Conservation (phyloP, 805 yeast species). For the Ogataea trehaloabstinens region DNA sequence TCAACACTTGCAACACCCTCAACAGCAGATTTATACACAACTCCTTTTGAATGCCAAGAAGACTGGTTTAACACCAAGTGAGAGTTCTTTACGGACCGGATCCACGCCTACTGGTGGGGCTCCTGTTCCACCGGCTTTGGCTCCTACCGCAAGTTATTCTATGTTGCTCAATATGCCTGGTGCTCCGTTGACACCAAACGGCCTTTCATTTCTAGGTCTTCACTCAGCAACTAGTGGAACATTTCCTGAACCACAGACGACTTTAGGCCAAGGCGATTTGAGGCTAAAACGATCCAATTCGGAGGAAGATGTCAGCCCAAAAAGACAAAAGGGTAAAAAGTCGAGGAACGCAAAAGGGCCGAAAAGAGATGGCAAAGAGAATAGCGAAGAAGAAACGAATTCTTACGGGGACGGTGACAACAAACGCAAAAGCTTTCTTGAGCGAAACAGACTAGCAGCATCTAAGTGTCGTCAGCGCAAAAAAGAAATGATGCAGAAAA, state of each 20-base stretch:
- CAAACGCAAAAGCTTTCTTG: constrained; percentile 78
- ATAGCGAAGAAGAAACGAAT: constrained; percentile 3
- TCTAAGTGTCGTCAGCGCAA: constrained; percentile 95
- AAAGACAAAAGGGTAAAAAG: constrained; percentile 2
- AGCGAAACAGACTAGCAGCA: constrained; percentile 93
- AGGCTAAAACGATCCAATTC: not conserved
- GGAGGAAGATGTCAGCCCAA: constrained; percentile 5
- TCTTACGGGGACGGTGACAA: constrained; percentile 47
- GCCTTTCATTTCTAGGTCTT: constrained; percentile 19
- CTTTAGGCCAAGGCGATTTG: not conserved
- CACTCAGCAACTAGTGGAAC: constrained; percentile 4
- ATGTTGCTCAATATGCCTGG: constrained; percentile 22
- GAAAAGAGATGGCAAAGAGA: constrained; percentile 5
- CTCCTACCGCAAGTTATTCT: constrained; percentile 18
- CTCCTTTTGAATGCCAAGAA: constrained; percentile 33
- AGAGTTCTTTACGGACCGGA: constrained; percentile 68
- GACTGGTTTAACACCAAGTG: constrained; percentile 75
- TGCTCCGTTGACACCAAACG: constrained; percentile 27
- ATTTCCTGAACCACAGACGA: constrained; percentile 2
- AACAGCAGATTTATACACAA: constrained; percentile 21
- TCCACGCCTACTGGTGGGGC: constrained; percentile 60
- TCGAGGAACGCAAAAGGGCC: constrained; percentile 3
- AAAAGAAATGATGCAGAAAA: constrained; percentile 79
- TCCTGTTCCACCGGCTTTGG: constrained; percentile 28
- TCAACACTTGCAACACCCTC: constrained; percentile 8